These are phyloP conservation scores for Pontederia crassipes DNA, from an alignment of 176 grass and related monocot species.

Conservation along the genomic window DNA sequence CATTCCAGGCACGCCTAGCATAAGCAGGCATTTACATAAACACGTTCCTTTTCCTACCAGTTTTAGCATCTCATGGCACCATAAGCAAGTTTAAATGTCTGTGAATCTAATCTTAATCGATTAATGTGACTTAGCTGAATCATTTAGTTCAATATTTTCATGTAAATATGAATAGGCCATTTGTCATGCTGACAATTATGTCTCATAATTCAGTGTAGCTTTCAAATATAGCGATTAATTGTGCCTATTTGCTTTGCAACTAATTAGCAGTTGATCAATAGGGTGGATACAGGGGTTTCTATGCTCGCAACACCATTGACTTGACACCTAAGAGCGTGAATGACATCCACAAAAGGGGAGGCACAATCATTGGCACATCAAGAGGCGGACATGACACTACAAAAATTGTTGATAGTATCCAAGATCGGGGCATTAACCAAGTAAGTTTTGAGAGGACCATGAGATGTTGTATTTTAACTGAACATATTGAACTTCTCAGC, in stretches of 20 bases:
- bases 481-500: slow-evolving; percentile 3
- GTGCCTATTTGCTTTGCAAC: slow-evolving; percentile 6
- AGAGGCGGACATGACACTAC: slow-evolving; percentile 85
- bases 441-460: slow-evolving; percentile 19
- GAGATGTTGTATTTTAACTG: background rate
- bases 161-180: no score
- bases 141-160: no score
- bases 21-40: no score
- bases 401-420: slow-evolving; percentile 93
- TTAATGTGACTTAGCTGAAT: no score
- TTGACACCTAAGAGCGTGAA: slow-evolving; percentile 68
- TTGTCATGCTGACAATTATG: no score
- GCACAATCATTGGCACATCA: slow-evolving; percentile 79
- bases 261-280: slow-evolving; percentile 16
- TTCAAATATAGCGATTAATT: background rate
- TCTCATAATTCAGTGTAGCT: background rate
- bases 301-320: slow-evolving; percentile 64
- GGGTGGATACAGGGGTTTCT: slow-evolving; percentile 95
- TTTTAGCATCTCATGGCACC: no score
- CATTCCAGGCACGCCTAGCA: no score
- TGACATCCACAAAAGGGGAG: slow-evolving; percentile 93
- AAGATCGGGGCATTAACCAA: slow-evolving; percentile 94
- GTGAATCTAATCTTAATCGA: no score
- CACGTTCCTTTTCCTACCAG: no score
- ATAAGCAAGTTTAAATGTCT: no score